A percentile compares a stretch with the other conserved stretches of the same genome.
These are phyloP conservation scores for Suhomyces faveliae DNA, from an alignment of 805 yeast genomes.

Conservation along the genomic window DNA sequence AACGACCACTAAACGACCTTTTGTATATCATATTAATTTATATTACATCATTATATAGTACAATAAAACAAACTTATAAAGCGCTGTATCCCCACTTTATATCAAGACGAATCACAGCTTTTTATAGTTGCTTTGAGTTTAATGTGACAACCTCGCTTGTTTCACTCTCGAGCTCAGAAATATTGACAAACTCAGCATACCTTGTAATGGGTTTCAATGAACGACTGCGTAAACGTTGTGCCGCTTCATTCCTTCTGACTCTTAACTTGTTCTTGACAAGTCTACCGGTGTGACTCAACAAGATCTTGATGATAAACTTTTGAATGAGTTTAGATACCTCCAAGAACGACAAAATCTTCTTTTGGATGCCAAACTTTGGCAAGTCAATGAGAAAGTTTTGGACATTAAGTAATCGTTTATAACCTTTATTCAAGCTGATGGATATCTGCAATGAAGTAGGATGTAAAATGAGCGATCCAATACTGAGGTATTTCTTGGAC, in stretches of 20 bases:
- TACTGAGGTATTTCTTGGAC: conserved; percentile 70
- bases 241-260: conserved; percentile 13
- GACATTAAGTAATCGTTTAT: conserved; percentile 36
- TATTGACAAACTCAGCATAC: conserved; percentile 23
- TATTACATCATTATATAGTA: not conserved
- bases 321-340: conserved; percentile 36
- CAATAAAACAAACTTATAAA: not conserved
- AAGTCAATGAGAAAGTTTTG: conserved; percentile 32
- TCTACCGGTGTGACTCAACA: conserved; percentile 36
- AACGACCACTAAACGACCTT: not conserved
- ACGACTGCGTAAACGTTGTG: conserved; percentile 11
- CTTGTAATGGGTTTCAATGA: conserved; percentile 23
- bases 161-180: conserved; percentile 18
- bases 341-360: conserved; percentile 30
- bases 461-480: conserved; percentile 49
- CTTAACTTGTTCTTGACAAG: conserved; percentile 34
- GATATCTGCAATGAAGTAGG: conserved; percentile 35
- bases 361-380: conserved; percentile 33
- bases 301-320: conserved; percentile 29
- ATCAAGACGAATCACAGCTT: not conserved
- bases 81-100: not conserved
- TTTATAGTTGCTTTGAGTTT: not conserved
- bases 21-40: not conserved
- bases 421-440: conserved; percentile 33
- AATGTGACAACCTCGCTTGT: conserved; percentile 2